Evolutionary conservation across 2,329 filamentous ascomycete genomes (phyloP).

Genomic region (Fusarium armeniacum): DNA sequence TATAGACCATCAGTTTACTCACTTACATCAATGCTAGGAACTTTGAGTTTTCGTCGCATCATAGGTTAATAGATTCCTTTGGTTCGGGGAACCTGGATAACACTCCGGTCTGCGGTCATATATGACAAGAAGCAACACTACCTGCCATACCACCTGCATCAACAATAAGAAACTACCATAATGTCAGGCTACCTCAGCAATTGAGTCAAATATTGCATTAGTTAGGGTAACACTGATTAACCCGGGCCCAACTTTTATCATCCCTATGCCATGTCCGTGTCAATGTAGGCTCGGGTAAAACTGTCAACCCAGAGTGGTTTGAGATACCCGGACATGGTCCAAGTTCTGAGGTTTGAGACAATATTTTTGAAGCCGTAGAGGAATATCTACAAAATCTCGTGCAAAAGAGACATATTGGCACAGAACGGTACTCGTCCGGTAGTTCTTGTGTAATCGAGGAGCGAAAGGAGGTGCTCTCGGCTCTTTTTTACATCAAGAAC

Average conservation of each 20-base stretch:
- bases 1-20: slow-evolving; percentile 4
- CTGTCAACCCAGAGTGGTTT: not conserved
- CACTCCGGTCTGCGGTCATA: slow-evolving; percentile 32
- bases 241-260: not conserved
- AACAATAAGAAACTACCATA: slow-evolving; percentile 1
- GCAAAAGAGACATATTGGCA: not conserved
- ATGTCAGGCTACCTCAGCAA: slow-evolving; percentile 3
- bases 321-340: not conserved
- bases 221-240: slow-evolving; percentile 8
- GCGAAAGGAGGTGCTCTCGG: not conserved
- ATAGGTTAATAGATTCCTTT: slow-evolving; percentile 15
- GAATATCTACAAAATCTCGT: not conserved
- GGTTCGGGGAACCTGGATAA: slow-evolving; percentile 28
- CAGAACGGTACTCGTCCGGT: not conserved
- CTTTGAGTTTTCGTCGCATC: slow-evolving; percentile 29
- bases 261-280: slow-evolving; percentile 1
- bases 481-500: not conserved
- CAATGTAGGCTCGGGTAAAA: not conserved
- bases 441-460: not conserved
- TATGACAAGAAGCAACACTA: slow-evolving; percentile 36
- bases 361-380: not conserved
- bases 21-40: not conserved
- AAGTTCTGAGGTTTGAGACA: not conserved
- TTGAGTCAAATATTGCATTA: slow-evolving; percentile 1
- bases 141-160: slow-evolving; percentile 23